These are phyloP conservation scores for Tolypocladium guangdongense DNA, from an alignment of 2,329 filamentous ascomycete species.

Conservation along the genomic window DNA sequence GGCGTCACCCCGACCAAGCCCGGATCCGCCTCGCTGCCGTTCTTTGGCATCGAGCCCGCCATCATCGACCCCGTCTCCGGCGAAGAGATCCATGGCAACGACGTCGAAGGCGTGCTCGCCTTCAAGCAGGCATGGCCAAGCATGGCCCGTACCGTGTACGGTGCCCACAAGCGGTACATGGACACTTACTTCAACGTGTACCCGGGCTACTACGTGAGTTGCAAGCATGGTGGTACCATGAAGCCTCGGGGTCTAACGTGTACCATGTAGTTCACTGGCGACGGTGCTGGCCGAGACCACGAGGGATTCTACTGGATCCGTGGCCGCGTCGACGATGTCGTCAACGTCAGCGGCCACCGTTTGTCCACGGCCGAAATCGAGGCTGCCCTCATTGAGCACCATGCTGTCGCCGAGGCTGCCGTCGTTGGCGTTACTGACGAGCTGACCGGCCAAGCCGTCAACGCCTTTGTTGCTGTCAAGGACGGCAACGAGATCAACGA, in stretches of 20 bases:
- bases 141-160: constrained; percentile 97
- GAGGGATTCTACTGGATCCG: constrained; percentile 99
- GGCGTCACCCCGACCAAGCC: constrained; percentile 95
- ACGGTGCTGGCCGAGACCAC: constrained; percentile 90
- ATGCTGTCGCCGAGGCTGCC: constrained; percentile 81
- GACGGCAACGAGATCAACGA: constrained; percentile 67
- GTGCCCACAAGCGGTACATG: constrained; percentile 96
- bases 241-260: background rate
- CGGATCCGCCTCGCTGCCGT: constrained; percentile 87
- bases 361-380: constrained; percentile 97
- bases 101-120: constrained; percentile 91
- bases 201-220: constrained; percentile 91
- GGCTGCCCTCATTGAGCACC: constrained; percentile 88
- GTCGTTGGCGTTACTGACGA: constrained; percentile 91
- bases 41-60: constrained; percentile 95
- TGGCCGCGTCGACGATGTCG: constrained; percentile 94
- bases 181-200: constrained; percentile 97
- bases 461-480: constrained; percentile 91
- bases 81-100: constrained; percentile 86
- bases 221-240: background rate
- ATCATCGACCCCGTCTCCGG: constrained; percentile 96
- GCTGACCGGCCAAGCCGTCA: constrained; percentile 92
- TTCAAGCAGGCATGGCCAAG: constrained; percentile 98
- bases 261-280: constrained; percentile 62
- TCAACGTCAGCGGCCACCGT: constrained; percentile 94